Conservation (phyloP, 805 yeast genomes). For the Teunomyces panamensis region DNA sequence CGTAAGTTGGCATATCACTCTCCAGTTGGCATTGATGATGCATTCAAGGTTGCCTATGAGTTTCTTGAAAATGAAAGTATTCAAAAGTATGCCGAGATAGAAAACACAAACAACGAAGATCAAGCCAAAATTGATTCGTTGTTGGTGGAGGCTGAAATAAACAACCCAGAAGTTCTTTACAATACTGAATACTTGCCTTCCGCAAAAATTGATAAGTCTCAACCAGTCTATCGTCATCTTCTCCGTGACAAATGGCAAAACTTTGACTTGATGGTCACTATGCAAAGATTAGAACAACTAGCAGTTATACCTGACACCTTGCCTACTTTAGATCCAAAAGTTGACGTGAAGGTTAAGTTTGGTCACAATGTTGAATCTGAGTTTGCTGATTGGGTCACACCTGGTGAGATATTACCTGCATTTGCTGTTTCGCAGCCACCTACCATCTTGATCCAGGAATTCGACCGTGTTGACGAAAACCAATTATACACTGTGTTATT, state of each 20-base stretch:
- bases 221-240: conserved; percentile 76
- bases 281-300: conserved; percentile 89
- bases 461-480: conserved; percentile 43
- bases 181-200: conserved; percentile 49
- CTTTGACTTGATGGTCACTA: conserved; percentile 67
- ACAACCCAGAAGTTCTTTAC: conserved; percentile 83
- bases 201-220: conserved; percentile 58
- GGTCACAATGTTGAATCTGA: conserved; percentile 57
- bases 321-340: conserved; percentile 82
- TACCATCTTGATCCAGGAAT: conserved; percentile 72
- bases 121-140: conserved; percentile 25
- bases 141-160: conserved; percentile 59
- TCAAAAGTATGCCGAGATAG: conserved; percentile 29
- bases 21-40: conserved; percentile 68
- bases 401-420: conserved; percentile 74
- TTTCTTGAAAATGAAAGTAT: conserved; percentile 51
- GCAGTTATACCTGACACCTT: conserved; percentile 90
- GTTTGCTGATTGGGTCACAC: conserved; percentile 68
- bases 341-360: conserved; percentile 71
- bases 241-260: conserved; percentile 70
- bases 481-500: conserved; percentile 72
- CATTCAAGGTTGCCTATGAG: conserved; percentile 67
- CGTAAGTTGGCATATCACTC: conserved; percentile 56
- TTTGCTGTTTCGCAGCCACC: conserved; percentile 76
- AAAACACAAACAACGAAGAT: conserved; percentile 2